Evolutionary conservation across 2,329 filamentous ascomycete genomes (phyloP).

Genomic region (Blumeria graminis): DNA sequence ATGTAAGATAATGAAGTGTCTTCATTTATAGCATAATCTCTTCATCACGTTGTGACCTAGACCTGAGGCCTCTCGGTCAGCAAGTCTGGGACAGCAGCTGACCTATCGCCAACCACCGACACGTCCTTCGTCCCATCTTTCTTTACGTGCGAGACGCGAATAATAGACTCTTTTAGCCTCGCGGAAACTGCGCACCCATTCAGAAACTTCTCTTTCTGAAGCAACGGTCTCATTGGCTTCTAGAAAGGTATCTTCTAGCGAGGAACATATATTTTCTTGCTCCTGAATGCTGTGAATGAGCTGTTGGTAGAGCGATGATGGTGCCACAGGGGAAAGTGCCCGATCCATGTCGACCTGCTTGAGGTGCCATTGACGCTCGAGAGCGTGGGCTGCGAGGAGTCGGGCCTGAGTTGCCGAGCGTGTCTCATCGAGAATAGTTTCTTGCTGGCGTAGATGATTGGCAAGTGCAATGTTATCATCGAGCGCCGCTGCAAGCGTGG

Average conservation of each 20-base stretch:
- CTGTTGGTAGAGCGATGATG: constrained; percentile 64
- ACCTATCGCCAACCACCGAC: constrained; percentile 65
- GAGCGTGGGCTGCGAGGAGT: constrained; percentile 56
- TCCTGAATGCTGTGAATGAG: constrained; percentile 55
- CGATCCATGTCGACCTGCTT: constrained; percentile 79
- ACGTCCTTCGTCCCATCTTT: constrained; percentile 84
- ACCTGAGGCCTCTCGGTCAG: too few relatives aligned
- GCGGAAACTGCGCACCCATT: constrained; percentile 64
- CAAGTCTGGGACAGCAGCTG: too few relatives aligned
- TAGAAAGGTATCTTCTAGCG: constrained; percentile 81
- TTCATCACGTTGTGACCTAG: too few relatives aligned
- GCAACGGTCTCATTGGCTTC: constrained; percentile 26
- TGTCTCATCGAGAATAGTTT: constrained; percentile 30
- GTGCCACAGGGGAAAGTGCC: constrained; percentile 62
- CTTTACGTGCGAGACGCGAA: constrained; percentile 62
- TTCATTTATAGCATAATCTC: too few relatives aligned
- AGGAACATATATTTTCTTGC: constrained; percentile 57
- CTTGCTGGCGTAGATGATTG: constrained; percentile 32
- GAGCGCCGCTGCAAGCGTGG: constrained; percentile 38
- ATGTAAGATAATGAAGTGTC: too few relatives aligned
- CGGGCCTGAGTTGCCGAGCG: constrained; percentile 56
- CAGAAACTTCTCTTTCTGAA: constrained; percentile 57
- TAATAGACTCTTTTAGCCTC: constrained; percentile 62
- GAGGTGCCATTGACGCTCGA: constrained; percentile 78
- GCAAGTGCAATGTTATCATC: constrained; percentile 50